Evolutionary conservation across 306 rosid genomes (phyloP), one percentile per base, ranked within the genome.

Genomic region (Rosa rugosa): DNA sequence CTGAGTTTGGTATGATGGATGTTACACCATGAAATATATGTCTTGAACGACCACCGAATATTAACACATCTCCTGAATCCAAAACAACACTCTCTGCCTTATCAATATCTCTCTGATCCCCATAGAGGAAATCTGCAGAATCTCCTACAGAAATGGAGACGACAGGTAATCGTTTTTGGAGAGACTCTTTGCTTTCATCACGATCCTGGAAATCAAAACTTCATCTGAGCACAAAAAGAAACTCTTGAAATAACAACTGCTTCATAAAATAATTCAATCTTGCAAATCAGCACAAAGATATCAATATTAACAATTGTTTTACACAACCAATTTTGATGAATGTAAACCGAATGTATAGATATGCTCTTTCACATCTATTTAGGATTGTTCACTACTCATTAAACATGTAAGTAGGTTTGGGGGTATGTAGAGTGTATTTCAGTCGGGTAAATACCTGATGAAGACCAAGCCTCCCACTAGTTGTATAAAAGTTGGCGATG

Each of bases 51-150:
- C 93, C 95, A 44, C 97, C 98, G 73, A 93, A 91, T 75, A 93
- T 86, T 53, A 93, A 45, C 49, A 90, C 89, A 80, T 89, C 93
- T 53, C 97, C 98, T 4, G 94, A 88, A 75, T 90, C 92, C 77
- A 93, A 65, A 45, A 83, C 17, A 42, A 90, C 79, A 20, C 54
- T 82, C 49, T 80, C 87, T 68, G 94, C 92, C 66, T 79, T 78
- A 11, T 76, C 82, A 45, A 75, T 80, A 56, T 88, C 77, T 81
- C 91, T 85, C 65, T 72, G 60, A 77, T 87, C 87, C 4, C 92
- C 97, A 60, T 87, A 90, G 23, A 90, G 84, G 82, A 93, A 91
- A 23, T 90, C 93, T 36, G 97, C 95, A 17, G 98, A 76, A 87
- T 93, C 89, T 13, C 93, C 97, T 42, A 90, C n/a, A 5, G 90